These are phyloP conservation scores for Amylostereum areolatum DNA, from an alignment of 1,284 basidiomycete species.

Conservation along the genomic window DNA sequence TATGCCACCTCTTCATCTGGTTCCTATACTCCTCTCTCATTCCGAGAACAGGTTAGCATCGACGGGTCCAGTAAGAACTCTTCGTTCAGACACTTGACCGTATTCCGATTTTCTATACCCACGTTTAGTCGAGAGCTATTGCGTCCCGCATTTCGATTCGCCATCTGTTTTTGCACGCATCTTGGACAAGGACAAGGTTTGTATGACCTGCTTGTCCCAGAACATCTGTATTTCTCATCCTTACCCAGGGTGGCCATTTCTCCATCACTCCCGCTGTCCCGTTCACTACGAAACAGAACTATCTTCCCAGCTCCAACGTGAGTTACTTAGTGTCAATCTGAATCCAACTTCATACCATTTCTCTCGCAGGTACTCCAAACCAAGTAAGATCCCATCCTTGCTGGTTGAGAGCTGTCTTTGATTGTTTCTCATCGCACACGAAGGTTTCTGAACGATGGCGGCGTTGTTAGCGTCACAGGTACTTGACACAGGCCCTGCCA, in stretches of 20 bases:
- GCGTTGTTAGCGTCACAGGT: conserved; percentile 78
- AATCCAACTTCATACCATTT: conserved; percentile 3
- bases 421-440: background rate
- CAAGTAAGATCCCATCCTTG: conserved; percentile 38
- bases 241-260: conserved; percentile 80
- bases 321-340: conserved; percentile 12
- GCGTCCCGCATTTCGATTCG: conserved; percentile 89
- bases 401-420: background rate
- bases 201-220: background rate
- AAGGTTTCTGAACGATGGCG: conserved; percentile 74
- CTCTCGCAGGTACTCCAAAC: conserved; percentile 65
- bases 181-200: conserved; percentile 73
- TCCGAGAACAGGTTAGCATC: conserved; percentile 48
- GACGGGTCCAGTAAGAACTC: conserved; percentile 66
- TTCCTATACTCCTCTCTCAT: conserved; percentile 7
- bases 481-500: conserved; percentile 1
- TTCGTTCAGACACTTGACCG: background rate
- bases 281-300: conserved; percentile 79
- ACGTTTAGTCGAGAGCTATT: conserved; percentile 77
- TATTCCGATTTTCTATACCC: conserved; percentile 1
- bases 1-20: conserved; percentile 20
- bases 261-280: conserved; percentile 68
- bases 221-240: background rate
- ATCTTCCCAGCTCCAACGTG: conserved; percentile 84
- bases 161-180: conserved; percentile 87